phyloP scores from a whole-genome alignment of 306 rosid genomes.

The Gynostemma pentaphyllum region DNA sequence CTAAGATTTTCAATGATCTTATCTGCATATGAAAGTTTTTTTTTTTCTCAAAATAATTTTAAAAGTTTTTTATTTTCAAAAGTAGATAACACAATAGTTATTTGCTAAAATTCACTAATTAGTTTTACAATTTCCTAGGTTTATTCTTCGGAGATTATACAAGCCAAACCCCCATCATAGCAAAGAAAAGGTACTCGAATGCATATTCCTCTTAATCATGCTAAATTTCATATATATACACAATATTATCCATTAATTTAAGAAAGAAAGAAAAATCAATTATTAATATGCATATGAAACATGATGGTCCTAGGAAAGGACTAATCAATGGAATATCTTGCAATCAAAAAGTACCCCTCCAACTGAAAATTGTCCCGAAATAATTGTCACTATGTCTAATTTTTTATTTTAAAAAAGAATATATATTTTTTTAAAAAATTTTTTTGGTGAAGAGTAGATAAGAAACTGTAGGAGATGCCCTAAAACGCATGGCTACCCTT shows the following conservation, averaged over 20 bases:
- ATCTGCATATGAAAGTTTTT: too few species aligned
- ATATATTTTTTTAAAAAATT: too few species aligned
- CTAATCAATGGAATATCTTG: conserved; percentile 3
- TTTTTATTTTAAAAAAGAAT: too few species aligned
- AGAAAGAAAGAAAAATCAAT: neutral
- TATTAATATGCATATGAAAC: neutral
- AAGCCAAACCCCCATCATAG: neutral
- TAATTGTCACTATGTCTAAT: neutral
- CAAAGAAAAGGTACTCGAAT: neutral
- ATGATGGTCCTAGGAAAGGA: neutral
- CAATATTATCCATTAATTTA: neutral
- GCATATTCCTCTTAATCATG: too few species aligned
- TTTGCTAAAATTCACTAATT: neutral
- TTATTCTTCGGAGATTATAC: too few species aligned
- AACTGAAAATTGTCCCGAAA: neutral
- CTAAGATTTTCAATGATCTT: too few species aligned
- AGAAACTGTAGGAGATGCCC: neutral
- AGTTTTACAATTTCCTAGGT: neutral
- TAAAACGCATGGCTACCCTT: neutral
- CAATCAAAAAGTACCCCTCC: conserved; percentile 4
- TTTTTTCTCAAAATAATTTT: too few species aligned
- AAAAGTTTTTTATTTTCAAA: too few species aligned
- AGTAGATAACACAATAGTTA: too few species aligned
- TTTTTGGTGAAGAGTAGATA: neutral
- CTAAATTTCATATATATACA: too few species aligned